Conservation (phyloP, 2,329 filamentous ascomycete genomes). For the Calonectria pseudoturangicola region DNA sequence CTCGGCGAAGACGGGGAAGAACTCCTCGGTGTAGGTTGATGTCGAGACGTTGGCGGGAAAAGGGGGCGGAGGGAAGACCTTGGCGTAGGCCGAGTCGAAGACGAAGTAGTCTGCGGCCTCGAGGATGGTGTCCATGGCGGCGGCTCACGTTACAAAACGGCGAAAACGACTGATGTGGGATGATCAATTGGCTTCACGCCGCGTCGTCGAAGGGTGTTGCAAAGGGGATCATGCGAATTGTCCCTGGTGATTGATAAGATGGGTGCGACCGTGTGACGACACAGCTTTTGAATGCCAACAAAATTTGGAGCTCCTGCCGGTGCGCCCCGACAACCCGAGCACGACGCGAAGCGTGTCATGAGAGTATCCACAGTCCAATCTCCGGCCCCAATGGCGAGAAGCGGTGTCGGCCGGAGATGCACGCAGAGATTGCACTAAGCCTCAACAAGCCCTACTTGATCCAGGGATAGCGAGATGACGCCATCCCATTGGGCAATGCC, state of each 20-base stretch:
- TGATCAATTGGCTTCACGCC: constrained; percentile 15
- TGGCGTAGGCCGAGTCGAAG: constrained; percentile 64
- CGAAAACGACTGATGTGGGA: neutral
- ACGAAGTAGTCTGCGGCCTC: constrained; percentile 64
- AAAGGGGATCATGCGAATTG: constrained; percentile 15
- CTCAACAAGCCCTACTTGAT: neutral
- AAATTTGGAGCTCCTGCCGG: constrained; percentile 11
- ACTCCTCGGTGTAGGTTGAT: constrained; percentile 39
- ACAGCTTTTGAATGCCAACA: constrained; percentile 27
- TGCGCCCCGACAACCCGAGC: constrained; percentile 26
- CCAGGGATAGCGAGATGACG: constrained; percentile 13
- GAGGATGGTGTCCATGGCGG: constrained; percentile 62
- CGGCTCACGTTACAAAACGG: neutral
- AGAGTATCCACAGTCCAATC: constrained; percentile 19
- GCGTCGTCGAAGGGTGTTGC: neutral
- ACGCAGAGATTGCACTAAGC: constrained; percentile 17
- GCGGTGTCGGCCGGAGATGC: constrained; percentile 19
- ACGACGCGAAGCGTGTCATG: constrained; percentile 24
- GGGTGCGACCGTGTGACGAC: constrained; percentile 21
- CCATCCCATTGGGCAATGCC: neutral
- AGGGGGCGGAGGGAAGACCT: constrained; percentile 57
- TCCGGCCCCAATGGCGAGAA: constrained; percentile 16
- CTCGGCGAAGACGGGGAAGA: constrained; percentile 46
- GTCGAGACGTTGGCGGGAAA: constrained; percentile 40
- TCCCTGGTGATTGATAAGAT: constrained; percentile 24